Percentiles rank a stretch among this genome's conserved stretches.
Evolutionary conservation across 1,284 basidiomycete genomes (phyloP).

Genomic region (Ganoderma meredithae): DNA sequence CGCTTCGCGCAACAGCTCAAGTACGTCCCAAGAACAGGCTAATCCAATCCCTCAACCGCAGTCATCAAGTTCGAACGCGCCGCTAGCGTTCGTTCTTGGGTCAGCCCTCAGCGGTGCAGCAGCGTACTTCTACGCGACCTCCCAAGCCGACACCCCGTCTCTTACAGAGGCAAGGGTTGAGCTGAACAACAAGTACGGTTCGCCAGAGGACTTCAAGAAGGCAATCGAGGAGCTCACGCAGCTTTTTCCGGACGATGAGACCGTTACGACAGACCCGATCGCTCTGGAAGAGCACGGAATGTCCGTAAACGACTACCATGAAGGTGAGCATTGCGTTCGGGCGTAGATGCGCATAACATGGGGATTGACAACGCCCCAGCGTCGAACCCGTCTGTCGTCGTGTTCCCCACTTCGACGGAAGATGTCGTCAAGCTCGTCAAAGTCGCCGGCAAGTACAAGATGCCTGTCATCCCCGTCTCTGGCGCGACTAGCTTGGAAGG

Average conservation of each 20-base stretch:
- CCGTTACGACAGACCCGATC: slow-evolving; percentile 62
- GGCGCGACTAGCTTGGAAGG: slow-evolving; percentile 71
- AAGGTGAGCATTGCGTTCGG: slow-evolving; percentile 46
- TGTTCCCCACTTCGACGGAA: slow-evolving; percentile 57
- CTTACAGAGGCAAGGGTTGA: slow-evolving; percentile 10
- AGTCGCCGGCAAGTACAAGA: slow-evolving; percentile 62
- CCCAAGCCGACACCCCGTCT: neutral
- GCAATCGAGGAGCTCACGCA: slow-evolving; percentile 57
- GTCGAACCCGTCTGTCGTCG: slow-evolving; percentile 64
- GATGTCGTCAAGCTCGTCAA: slow-evolving; percentile 68
- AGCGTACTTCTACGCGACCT: slow-evolving; percentile 20
- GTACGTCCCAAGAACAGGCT: neutral
- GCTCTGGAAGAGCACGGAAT: slow-evolving; percentile 64
- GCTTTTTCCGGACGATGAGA: slow-evolving; percentile 46
- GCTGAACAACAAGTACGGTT: slow-evolving; percentile 48
- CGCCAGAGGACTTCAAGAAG: slow-evolving; percentile 56
- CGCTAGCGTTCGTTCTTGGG: slow-evolving; percentile 23
- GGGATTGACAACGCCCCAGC: neutral
- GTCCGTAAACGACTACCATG: slow-evolving; percentile 64
- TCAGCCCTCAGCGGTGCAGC: slow-evolving; percentile 24
- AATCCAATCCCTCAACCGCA: neutral
- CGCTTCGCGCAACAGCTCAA: slow-evolving; percentile 13
- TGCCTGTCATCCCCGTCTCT: slow-evolving; percentile 66
- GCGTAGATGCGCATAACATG: neutral
- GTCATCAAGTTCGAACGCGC: slow-evolving; percentile 6